phyloP scores from a whole-genome alignment of 306 rosid species.

The Ochetophila trinervis region DNA sequence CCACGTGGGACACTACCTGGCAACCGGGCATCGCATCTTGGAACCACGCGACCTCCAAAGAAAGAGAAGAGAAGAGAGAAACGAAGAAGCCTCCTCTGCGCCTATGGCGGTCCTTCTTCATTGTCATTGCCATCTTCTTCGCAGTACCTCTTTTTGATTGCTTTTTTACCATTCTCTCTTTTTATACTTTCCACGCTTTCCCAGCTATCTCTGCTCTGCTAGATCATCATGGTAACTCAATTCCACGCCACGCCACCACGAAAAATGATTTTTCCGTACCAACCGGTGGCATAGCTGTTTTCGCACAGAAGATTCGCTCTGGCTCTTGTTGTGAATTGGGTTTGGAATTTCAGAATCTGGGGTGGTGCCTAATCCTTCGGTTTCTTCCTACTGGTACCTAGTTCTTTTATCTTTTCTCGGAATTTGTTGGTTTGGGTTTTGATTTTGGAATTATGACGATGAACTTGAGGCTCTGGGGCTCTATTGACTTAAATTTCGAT shows the following conservation, averaged over 20 bases:
- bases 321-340: slow-evolving; percentile 22
- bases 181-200: slow-evolving; percentile 9
- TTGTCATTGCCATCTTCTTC: slow-evolving; percentile 17
- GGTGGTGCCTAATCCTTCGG: slow-evolving; percentile 1
- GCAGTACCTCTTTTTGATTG: background rate
- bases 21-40: slow-evolving; percentile 70
- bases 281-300: background rate
- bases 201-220: slow-evolving; percentile 9
- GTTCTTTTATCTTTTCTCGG: slow-evolving; percentile 12
- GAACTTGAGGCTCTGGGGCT: slow-evolving; percentile 8
- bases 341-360: slow-evolving; percentile 18
- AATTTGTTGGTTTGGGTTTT: slow-evolving; percentile 14
- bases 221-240: slow-evolving; percentile 12
- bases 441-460: slow-evolving; percentile 27
- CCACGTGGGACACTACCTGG: slow-evolving; percentile 84
- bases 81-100: slow-evolving; percentile 29
- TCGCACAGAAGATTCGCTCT: slow-evolving; percentile 12
- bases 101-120: slow-evolving; percentile 54
- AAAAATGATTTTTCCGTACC: background rate
- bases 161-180: background rate
- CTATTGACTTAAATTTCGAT: background rate
- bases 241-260: background rate
- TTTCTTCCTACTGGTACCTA: slow-evolving; percentile 33
- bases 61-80: slow-evolving; percentile 1
- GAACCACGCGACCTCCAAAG: slow-evolving; percentile 20